Percentiles rank a stretch among this genome's conserved stretches.
These are phyloP conservation scores for Ananas comosus DNA, from an alignment of 176 grass and related monocot genomes.

Conservation along the genomic window DNA sequence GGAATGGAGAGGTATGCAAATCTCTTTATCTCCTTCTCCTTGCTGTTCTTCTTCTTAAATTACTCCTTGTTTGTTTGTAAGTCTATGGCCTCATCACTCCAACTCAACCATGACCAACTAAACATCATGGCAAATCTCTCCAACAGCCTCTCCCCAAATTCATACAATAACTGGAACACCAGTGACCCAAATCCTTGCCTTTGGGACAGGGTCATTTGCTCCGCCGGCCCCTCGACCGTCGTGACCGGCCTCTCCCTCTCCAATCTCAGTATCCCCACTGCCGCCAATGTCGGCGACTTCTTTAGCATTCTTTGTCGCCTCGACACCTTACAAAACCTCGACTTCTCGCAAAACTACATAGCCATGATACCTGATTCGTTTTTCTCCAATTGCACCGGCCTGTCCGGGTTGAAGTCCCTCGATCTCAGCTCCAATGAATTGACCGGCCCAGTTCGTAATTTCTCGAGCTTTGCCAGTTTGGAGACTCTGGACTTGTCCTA, in stretches of 20 bases:
- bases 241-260: conserved; percentile 26
- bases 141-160: neutral
- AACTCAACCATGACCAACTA: neutral
- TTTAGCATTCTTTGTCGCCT: conserved; percentile 37
- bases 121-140: neutral
- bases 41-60: neutral
- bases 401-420: neutral
- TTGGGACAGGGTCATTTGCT: neutral
- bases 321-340: conserved; percentile 25
- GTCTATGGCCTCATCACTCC: neutral
- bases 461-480: conserved; percentile 25
- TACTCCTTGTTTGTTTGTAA: neutral
- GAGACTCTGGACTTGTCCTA: conserved; percentile 51
- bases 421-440: conserved; percentile 40
- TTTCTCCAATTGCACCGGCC: too few relatives aligned
- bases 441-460: neutral
- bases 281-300: neutral
- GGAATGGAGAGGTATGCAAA: conserved; percentile 6
- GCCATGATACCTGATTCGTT: neutral
- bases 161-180: neutral
- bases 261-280: conserved; percentile 6
- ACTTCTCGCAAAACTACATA: conserved; percentile 37
- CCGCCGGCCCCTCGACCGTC: neutral
- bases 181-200: conserved; percentile 7
- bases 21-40: neutral